A percentile compares a stretch with the other conserved stretches of the same genome.
Evolutionary conservation across 495 filamentous ascomycete genomes (phyloP).

Genomic region (Penicillium cosmopolitanum): DNA sequence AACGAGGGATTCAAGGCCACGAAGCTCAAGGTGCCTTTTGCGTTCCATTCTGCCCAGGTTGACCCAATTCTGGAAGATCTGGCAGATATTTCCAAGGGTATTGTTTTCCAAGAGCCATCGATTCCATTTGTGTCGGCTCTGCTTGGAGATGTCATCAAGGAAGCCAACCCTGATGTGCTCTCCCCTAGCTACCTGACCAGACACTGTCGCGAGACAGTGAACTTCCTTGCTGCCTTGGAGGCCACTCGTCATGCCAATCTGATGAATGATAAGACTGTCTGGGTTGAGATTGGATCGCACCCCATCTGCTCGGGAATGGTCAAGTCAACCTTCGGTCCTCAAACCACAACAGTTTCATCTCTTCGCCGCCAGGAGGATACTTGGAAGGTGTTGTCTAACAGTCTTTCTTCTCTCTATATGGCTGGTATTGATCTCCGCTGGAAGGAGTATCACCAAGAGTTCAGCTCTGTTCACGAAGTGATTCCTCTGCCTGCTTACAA

Average conservation of each 20-base stretch:
- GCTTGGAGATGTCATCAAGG: conserved; percentile 60
- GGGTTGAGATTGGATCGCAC: conserved; percentile 72
- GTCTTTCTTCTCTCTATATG: conserved; percentile 63
- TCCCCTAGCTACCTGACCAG: conserved; percentile 62
- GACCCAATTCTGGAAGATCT: conserved; percentile 75
- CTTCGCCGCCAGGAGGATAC: conserved; percentile 57
- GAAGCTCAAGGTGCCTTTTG: conserved; percentile 72
- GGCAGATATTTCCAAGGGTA: conserved; percentile 56
- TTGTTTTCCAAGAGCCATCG: conserved; percentile 62
- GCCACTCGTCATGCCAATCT: conserved; percentile 52
- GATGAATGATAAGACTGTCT: conserved; percentile 48
- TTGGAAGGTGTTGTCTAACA: conserved; percentile 67
- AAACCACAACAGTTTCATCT: conserved; percentile 61
- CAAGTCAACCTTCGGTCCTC: conserved; percentile 63
- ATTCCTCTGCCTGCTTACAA: conserved; percentile 73
- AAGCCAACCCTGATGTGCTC: conserved; percentile 55
- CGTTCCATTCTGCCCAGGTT: conserved; percentile 82
- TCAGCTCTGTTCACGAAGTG: conserved; percentile 59
- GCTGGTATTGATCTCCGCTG: conserved; percentile 72
- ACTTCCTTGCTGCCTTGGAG: conserved; percentile 68
- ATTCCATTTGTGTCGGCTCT: conserved; percentile 77
- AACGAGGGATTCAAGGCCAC: conserved; percentile 65
- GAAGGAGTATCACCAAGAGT: conserved; percentile 80
- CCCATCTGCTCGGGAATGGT: conserved; percentile 71
- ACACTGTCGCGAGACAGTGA: conserved; percentile 72